These are phyloP conservation scores for Atkinsonella hypoxylon DNA, from an alignment of 2,329 filamentous ascomycete species.

Conservation along the genomic window DNA sequence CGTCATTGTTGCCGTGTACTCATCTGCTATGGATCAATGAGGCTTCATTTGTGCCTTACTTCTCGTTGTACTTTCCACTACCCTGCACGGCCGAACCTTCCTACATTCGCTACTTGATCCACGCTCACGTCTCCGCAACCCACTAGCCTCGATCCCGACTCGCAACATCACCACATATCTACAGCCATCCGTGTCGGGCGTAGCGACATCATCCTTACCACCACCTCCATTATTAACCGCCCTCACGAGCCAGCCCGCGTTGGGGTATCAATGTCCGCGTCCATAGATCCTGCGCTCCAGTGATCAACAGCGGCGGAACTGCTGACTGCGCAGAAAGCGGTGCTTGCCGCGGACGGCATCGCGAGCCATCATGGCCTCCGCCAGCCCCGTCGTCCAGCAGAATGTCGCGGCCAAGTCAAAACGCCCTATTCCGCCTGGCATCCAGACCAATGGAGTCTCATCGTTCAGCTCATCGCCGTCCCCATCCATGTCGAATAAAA, in stretches of 20 bases:
- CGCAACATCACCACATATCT: conserved; percentile 8
- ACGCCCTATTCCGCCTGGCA: conserved; percentile 51
- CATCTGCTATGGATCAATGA: not conserved
- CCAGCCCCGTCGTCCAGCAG: conserved; percentile 35
- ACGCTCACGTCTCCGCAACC: conserved; percentile 10
- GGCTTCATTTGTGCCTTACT: not conserved
- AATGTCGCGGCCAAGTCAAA: conserved; percentile 49
- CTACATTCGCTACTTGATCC: conserved; percentile 1
- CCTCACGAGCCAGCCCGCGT: conserved; percentile 1
- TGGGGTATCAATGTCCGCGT: conserved; percentile 11
- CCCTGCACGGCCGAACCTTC: conserved; percentile 3
- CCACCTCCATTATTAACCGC: not conserved
- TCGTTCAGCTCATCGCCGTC: conserved; percentile 48
- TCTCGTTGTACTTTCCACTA: conserved; percentile 4
- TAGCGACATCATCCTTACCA: conserved; percentile 1
- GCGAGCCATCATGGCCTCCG: conserved; percentile 39
- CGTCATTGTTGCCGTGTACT: not conserved
- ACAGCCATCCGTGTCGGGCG: not conserved
- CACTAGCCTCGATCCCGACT: conserved; percentile 12
- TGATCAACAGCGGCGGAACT: not conserved
- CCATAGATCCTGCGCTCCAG: not conserved
- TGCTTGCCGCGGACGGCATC: conserved; percentile 5
- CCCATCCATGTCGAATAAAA: conserved; percentile 44
- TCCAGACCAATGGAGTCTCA: conserved; percentile 52
- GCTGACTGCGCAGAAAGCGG: conserved; percentile 2